Base-by-base conservation (phyloP, 1,284 basidiomycete genomes). In the Ceratobasidium theobromae region DNA sequence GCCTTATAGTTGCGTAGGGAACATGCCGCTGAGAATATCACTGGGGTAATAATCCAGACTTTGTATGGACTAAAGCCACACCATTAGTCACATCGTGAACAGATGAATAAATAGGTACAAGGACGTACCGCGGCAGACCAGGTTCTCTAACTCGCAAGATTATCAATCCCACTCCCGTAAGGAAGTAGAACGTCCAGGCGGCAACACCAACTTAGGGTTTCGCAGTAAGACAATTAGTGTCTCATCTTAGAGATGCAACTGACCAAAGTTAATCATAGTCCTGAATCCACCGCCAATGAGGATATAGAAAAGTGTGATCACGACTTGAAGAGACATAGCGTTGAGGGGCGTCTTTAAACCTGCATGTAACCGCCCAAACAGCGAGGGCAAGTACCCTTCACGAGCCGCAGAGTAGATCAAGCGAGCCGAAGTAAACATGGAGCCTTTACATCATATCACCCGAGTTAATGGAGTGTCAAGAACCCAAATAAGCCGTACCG, bases 81-180 rank as follows among this genome's bases (percentile, higher is more conserved):
- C 35, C 18, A 48, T 49, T 58, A 40, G 48, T 5, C 51, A 28
- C n/a, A n/a, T n/a, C n/a, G n/a, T n/a, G n/a, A n/a, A n/a, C n/a
- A n/a, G n/a, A n/a, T 25, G n/a, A 46, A 30, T 49, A 18, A 32
- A 18, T 11, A 54, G 35, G 30, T 55, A 52, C 1, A 52, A 45
- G 27, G 6, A 18, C 78, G 58, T 69, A 86, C 89, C 93, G 82
- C 72, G 93, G 88, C 8, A 98, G 79, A 70, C 88, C 84, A 0
- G 96, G 96, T 76, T 99, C 96, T 72, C 95, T 93, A 21, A 97
- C 79, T 33, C 96, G 84, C 46, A 99, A 77, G 53, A 97, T 88
- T 0, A 99, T 82, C 18, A 98, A 78, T 0, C 95, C 95, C 6
- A 95, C 78, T 1, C 89, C 93, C 14, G 93, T 96, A 12, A 93